A percentile compares a stretch with the other conserved stretches of the same genome.
Conservation (phyloP, 2,329 filamentous ascomycete species). For the Trichoderma sp. region DNA sequence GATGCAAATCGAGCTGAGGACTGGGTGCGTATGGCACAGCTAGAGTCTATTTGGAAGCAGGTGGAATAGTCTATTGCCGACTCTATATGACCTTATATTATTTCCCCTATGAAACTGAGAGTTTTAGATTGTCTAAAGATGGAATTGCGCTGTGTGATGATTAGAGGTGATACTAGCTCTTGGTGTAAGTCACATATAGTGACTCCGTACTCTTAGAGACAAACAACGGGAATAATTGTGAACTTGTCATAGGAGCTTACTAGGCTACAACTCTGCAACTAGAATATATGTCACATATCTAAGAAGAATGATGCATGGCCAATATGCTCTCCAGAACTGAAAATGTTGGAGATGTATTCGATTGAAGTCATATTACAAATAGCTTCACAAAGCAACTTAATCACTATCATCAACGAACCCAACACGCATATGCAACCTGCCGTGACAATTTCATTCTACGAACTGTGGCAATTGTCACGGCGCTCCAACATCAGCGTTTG, state of each 20-base stretch:
- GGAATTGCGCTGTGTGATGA: neutral
- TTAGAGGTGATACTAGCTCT: neutral
- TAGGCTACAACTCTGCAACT: neutral
- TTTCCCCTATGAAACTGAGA: neutral
- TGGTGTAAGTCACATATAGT: neutral
- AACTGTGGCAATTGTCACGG: neutral
- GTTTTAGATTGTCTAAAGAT: neutral
- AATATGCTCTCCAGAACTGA: neutral
- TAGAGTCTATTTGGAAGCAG: conserved; percentile 6
- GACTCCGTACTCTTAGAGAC: neutral
- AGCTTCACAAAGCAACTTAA: neutral
- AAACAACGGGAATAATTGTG: neutral
- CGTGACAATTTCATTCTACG: neutral
- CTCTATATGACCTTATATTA: neutral
- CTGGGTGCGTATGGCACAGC: conserved; percentile 3
- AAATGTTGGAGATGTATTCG: neutral
- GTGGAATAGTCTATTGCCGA: neutral
- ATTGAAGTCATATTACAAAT: neutral
- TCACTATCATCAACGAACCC: neutral
- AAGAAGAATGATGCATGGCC: neutral
- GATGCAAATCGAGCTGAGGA: neutral
- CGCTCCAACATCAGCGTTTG: neutral
- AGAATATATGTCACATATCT: neutral
- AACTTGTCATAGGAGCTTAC: neutral
- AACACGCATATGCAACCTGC: neutral